A percentile compares a stretch with the other conserved stretches of the same genome.
These are phyloP conservation scores for Rehmannia glutinosa DNA, from an alignment of 257 asterid genomes.

Conservation along the genomic window DNA sequence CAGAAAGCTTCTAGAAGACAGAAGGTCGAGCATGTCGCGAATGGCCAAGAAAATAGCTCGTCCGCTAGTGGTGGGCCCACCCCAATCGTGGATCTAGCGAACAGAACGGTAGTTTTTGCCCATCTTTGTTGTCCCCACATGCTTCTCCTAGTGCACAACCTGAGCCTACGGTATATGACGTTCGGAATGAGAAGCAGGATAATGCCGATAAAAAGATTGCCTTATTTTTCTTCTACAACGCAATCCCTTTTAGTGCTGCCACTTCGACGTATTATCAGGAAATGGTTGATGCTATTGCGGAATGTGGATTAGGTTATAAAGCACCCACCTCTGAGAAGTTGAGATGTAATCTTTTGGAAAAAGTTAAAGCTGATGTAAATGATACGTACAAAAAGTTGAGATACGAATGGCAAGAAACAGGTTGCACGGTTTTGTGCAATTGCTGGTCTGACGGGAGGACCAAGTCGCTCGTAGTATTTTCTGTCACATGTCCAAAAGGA, in stretches of 20 bases:
- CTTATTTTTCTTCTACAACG: conserved; percentile 38
- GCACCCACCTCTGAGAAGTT: conserved; percentile 34
- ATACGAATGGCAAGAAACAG: conserved; percentile 39
- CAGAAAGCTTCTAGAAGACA: conserved; percentile 34
- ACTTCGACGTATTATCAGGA: conserved; percentile 31
- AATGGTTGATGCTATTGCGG: conserved; percentile 39
- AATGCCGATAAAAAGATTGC: conserved; percentile 43
- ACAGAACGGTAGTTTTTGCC: conserved; percentile 28
- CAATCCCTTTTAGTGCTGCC: conserved; percentile 38
- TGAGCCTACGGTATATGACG: conserved; percentile 17
- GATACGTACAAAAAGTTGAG: conserved; percentile 18
- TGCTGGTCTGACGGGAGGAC: conserved; percentile 29
- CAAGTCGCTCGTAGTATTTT: conserved; percentile 28
- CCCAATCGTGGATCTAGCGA: conserved; percentile 30
- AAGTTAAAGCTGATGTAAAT: conserved; percentile 25
- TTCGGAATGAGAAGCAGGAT: conserved; percentile 31
- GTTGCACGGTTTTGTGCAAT: conserved; percentile 42
- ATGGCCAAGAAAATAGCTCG: conserved; percentile 37
- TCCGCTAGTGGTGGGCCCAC: conserved; percentile 36
- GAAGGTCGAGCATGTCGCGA: conserved; percentile 28
- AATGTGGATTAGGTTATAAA: conserved; percentile 36
- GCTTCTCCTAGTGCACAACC: conserved; percentile 25
- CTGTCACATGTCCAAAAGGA: conserved; percentile 40
- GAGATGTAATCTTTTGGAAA: conserved; percentile 27
- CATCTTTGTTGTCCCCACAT: conserved; percentile 24